Evolutionary conservation across 345 rosid genomes (phyloP).

Genomic region (Populus simonii): DNA sequence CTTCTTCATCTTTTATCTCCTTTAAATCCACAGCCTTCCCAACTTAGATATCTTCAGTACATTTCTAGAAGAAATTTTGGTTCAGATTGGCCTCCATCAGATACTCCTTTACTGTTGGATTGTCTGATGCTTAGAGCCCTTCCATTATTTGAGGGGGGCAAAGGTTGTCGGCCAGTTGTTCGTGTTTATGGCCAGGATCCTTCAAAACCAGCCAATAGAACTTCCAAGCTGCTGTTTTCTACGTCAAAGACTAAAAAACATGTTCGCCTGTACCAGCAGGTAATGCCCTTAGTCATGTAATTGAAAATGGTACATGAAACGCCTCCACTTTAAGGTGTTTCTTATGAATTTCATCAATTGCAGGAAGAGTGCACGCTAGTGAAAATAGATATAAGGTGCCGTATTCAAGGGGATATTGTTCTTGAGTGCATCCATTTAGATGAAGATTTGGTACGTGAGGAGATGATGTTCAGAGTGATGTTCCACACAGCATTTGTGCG

Average conservation of each 20-base stretch:
- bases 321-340: conserved; percentile 10
- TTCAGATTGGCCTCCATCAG: conserved; percentile 95
- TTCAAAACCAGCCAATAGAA: conserved; percentile 64
- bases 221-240: conserved; percentile 81
- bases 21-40: conserved; percentile 90
- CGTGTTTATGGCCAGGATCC: conserved; percentile 90
- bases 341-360: conserved; percentile 33
- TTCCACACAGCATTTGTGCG: conserved; percentile 93
- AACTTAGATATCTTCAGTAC: conserved; percentile 93
- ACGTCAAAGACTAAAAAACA: conserved; percentile 60
- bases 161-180: conserved; percentile 81
- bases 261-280: conserved; percentile 65
- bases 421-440: conserved; percentile 85
- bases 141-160: conserved; percentile 67
- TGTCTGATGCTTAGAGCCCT: conserved; percentile 79
- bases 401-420: conserved; percentile 91
- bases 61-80: conserved; percentile 86
- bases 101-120: conserved; percentile 79
- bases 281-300: conserved; percentile 24
- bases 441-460: conserved; percentile 64
- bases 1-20: conserved; percentile 78
- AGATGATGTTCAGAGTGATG: conserved; percentile 80
- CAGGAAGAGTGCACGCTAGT: conserved; percentile 84
- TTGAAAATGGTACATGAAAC: conserved; percentile 18
- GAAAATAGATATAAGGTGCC: conserved; percentile 78